A percentile compares a stretch with the other conserved stretches of the same genome.
Conservation (phyloP, 805 yeast genomes). For the Suhomyces sp. region DNA sequence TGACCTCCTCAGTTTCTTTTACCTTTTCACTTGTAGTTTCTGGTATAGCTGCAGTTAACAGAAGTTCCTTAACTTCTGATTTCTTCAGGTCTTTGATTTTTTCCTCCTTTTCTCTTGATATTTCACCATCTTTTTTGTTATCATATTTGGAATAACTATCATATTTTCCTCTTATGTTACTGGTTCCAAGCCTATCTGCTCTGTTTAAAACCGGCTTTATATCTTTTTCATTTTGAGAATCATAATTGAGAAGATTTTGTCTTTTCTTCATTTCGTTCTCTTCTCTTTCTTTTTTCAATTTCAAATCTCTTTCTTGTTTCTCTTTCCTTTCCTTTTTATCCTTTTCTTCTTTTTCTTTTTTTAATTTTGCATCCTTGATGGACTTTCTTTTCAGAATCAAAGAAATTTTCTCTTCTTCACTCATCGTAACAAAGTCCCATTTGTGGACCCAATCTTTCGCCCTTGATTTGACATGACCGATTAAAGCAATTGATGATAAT, state of each 20-base stretch:
- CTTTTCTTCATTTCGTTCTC: constrained; percentile 12
- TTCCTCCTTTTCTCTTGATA: constrained; percentile 2
- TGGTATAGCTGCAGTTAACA: no score
- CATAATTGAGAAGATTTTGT: constrained; percentile 11
- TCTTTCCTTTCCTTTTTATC: constrained; percentile 15
- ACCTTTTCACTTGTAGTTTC: constrained; percentile 7
- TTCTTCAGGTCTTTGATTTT: constrained; percentile 9
- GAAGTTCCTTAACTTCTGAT: constrained; percentile 2
- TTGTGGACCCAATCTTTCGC: constrained; percentile 48
- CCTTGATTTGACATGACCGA: constrained; percentile 62
- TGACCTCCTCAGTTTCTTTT: background rate
- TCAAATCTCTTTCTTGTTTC: constrained; percentile 11
- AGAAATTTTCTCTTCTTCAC: constrained; percentile 41
- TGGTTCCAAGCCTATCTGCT: constrained; percentile 6
- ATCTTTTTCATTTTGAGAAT: no score
- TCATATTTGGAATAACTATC: constrained; percentile 30
- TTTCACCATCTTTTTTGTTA: constrained; percentile 1
- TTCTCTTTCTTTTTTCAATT: constrained; percentile 3
- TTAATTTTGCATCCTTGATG: no score
- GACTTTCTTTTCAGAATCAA: constrained; percentile 21
- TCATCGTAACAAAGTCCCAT: constrained; percentile 57
- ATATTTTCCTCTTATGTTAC: constrained; percentile 23
- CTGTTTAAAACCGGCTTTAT: no score
- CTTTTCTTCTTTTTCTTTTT: constrained; percentile 13
- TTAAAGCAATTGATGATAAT: constrained; percentile 69